A percentile compares a stretch with the other conserved stretches of the same genome.
These are phyloP conservation scores for Knufia petricola DNA, from an alignment of 2,329 filamentous ascomycete genomes.

Conservation along the genomic window DNA sequence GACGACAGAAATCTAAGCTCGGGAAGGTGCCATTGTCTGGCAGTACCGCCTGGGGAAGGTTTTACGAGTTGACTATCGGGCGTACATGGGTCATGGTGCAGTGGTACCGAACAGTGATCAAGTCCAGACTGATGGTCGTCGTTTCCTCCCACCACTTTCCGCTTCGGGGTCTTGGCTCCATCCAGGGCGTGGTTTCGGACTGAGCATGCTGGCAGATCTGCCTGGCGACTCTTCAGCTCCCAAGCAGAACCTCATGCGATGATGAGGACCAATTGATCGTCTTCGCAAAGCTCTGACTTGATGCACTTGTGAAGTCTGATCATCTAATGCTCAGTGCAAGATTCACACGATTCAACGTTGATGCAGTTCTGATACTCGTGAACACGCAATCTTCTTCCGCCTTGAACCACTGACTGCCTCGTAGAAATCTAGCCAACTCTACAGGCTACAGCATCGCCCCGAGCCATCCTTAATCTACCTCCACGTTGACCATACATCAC, in stretches of 20 bases:
- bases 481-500: not conserved
- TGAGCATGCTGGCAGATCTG: too few species aligned
- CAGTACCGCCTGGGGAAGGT: not conserved
- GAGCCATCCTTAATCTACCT: not conserved
- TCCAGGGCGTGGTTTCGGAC: not conserved
- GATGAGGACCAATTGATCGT: too few species aligned
- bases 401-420: slow-evolving; percentile 6
- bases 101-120: not conserved
- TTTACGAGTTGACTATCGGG: not conserved
- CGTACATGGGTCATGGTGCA: not conserved
- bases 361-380: not conserved
- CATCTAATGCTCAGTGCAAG: too few species aligned
- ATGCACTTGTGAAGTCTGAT: too few species aligned
- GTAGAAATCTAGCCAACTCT: not conserved
- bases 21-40: slow-evolving; percentile 2
- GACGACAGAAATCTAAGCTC: not conserved
- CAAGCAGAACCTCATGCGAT: too few species aligned
- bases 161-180: not conserved
- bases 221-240: too few species aligned
- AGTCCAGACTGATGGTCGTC: not conserved
- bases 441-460: not conserved
- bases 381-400: slow-evolving; percentile 7
- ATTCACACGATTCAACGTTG: not conserved
- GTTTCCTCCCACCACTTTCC: not conserved
- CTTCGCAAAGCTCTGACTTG: too few species aligned